Evolutionary conservation across 2,329 filamentous ascomycete genomes (phyloP).

Genomic region (Malbranchea zuffiana): DNA sequence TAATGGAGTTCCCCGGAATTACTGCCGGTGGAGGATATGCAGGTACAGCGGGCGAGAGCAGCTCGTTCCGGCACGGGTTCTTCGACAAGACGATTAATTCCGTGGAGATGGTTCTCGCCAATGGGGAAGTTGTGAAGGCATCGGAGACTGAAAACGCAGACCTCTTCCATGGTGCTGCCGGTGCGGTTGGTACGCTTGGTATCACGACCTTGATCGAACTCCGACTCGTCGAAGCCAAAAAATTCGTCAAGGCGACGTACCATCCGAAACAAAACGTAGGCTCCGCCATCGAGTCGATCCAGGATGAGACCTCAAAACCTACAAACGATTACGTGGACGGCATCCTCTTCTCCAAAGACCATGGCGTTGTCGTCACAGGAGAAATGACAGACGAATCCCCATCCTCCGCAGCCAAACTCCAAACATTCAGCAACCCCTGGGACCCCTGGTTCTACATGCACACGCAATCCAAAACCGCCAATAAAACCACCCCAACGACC

Average conservation of each 20-base stretch:
- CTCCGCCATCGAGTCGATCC: constrained; percentile 39
- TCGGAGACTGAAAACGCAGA: constrained; percentile 35
- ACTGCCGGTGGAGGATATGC: constrained; percentile 57
- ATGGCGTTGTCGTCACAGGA: constrained; percentile 49
- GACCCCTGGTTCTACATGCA: constrained; percentile 70
- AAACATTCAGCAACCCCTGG: constrained; percentile 44
- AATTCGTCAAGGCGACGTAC: constrained; percentile 53
- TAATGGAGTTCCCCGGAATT: constrained; percentile 62
- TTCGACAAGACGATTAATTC: constrained; percentile 53
- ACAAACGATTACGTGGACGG: constrained; percentile 57
- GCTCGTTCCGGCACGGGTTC: constrained; percentile 54
- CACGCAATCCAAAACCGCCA: constrained; percentile 35
- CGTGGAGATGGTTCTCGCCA: constrained; percentile 38
- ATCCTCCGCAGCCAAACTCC: constrained; percentile 20
- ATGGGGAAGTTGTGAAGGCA: constrained; percentile 38
- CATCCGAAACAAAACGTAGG: constrained; percentile 42
- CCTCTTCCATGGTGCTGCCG: no score
- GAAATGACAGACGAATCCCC: constrained; percentile 41
- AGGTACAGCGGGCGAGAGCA: constrained; percentile 56
- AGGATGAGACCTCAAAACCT: constrained; percentile 34
- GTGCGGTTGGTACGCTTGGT: constrained; percentile 51
- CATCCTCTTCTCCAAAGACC: constrained; percentile 47
- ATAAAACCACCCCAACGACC: constrained; percentile 14
- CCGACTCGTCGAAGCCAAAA: constrained; percentile 43
- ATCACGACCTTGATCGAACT: constrained; percentile 52